Conservation (phyloP, 208 protist species). For the Tritrichomonas musculus region DNA sequence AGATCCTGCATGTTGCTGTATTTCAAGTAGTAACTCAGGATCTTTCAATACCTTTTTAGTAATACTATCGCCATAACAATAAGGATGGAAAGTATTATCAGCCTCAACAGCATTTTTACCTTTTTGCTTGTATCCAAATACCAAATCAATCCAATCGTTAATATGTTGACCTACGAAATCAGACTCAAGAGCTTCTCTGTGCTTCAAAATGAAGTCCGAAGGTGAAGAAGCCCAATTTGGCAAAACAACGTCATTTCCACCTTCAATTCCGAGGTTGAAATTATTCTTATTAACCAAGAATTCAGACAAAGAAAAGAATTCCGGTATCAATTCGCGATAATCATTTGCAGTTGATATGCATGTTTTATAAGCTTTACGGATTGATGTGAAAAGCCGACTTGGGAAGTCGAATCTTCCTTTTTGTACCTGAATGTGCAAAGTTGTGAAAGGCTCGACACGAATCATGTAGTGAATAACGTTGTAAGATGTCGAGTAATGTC, state of each 20-base stretch:
- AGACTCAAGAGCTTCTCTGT: background rate
- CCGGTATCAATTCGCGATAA: conserved; percentile 53
- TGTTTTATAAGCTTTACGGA: background rate
- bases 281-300: conserved; percentile 52
- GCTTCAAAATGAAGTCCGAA: background rate
- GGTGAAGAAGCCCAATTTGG: conserved; percentile 41
- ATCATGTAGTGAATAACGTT: conserved; percentile 54
- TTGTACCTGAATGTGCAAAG: conserved; percentile 39
- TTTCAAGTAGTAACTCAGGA: too few relatives aligned
- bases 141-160: background rate
- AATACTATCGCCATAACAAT: background rate
- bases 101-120: background rate
- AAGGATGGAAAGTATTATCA: conserved; percentile 4
- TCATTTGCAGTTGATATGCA: background rate
- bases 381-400: background rate
- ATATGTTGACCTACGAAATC: background rate
- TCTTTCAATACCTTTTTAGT: too few relatives aligned
- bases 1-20: background rate
- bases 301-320: conserved; percentile 59
- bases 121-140: background rate
- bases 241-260: conserved; percentile 43
- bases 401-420: conserved; percentile 68
- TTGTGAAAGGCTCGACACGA: conserved; percentile 45
- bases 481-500: conserved; percentile 89
- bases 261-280: conserved; percentile 48